A percentile compares a stretch with the other conserved stretches of the same genome.
phyloP scores from a whole-genome alignment of 2,329 filamentous ascomycete species.

The Phialophora macrospora region DNA sequence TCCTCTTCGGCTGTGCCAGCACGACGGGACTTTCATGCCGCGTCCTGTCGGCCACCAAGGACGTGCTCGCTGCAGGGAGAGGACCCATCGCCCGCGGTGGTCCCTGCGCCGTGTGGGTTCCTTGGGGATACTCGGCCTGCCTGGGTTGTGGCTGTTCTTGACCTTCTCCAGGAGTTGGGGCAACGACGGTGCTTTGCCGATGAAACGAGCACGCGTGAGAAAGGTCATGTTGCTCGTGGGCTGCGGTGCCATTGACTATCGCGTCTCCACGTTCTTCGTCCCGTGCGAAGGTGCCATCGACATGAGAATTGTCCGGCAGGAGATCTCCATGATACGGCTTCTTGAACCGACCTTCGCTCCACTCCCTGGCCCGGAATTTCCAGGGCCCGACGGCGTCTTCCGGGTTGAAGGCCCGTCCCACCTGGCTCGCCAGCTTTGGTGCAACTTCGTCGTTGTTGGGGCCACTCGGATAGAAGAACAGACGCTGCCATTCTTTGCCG shows the following conservation, averaged over 20 bases:
- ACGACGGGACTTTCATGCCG: background rate
- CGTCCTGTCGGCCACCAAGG: background rate
- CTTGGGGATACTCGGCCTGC: background rate
- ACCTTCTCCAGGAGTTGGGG: background rate
- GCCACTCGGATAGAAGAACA: constrained; percentile 75
- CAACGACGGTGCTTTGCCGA: background rate
- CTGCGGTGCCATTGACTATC: background rate
- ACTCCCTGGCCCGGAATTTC: constrained; percentile 28
- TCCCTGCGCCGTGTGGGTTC: background rate
- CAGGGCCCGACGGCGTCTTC: constrained; percentile 28
- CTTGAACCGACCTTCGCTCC: constrained; percentile 23
- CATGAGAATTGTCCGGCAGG: constrained; percentile 30
- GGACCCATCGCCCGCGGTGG: background rate
- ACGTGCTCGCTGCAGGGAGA: background rate
- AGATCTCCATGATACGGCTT: constrained; percentile 33
- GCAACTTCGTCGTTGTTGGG: constrained; percentile 14
- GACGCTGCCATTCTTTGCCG: constrained; percentile 75
- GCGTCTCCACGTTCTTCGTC: background rate
- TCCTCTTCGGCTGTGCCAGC: background rate
- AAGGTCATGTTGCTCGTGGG: background rate
- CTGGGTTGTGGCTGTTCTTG: background rate
- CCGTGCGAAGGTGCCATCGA: background rate
- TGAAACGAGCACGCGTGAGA: background rate
- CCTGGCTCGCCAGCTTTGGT: constrained; percentile 11
- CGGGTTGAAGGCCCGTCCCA: constrained; percentile 18